A percentile compares a stretch with the other conserved stretches of the same genome.
These are phyloP conservation scores for Ceratobasidium sp. DNA, from an alignment of 1,284 basidiomycete genomes.

Conservation along the genomic window DNA sequence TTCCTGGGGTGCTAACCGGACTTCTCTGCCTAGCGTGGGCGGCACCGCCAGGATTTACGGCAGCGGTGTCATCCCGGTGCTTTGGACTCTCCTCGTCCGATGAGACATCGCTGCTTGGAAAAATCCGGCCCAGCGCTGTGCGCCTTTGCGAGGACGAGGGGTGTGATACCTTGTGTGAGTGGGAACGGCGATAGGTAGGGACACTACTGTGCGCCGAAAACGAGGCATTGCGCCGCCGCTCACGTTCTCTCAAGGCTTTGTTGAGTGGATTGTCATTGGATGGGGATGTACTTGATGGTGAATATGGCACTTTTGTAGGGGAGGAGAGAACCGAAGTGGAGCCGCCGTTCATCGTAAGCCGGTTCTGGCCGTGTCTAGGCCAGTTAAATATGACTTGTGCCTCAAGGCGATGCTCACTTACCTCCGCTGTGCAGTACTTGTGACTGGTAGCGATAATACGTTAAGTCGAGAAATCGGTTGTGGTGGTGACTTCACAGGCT, in stretches of 20 bases:
- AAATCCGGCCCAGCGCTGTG: slow-evolving; percentile 1
- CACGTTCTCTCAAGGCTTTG: slow-evolving; percentile 34
- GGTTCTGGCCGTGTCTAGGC: not conserved
- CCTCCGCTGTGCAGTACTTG: slow-evolving; percentile 15
- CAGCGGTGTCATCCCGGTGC: slow-evolving; percentile 21
- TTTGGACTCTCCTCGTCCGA: slow-evolving; percentile 41
- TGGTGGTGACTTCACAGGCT: slow-evolving; percentile 41
- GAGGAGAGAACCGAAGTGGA: slow-evolving; percentile 38
- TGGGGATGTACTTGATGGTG: slow-evolving; percentile 33
- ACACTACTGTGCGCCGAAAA: slow-evolving; percentile 27
- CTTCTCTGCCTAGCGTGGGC: slow-evolving; percentile 36
- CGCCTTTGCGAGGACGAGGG: slow-evolving; percentile 14
- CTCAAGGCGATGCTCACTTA: not conserved
- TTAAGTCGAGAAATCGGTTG: slow-evolving; percentile 16
- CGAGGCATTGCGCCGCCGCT: slow-evolving; percentile 30
- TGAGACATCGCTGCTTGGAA: slow-evolving; percentile 34
- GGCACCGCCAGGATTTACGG: slow-evolving; percentile 37
- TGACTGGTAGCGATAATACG: not conserved
- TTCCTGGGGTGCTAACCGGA: slow-evolving; percentile 13
- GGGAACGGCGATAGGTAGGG: slow-evolving; percentile 23
- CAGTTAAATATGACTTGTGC: not conserved
- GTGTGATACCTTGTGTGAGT: slow-evolving; percentile 36
- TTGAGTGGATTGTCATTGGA: slow-evolving; percentile 30
- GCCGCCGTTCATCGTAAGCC: slow-evolving; percentile 25
- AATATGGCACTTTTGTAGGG: slow-evolving; percentile 42